A percentile compares a stretch with the other conserved stretches of the same genome.
phyloP scores from a whole-genome alignment of 2,329 filamentous ascomycete species.

The Sordariomycetes sp. region DNA sequence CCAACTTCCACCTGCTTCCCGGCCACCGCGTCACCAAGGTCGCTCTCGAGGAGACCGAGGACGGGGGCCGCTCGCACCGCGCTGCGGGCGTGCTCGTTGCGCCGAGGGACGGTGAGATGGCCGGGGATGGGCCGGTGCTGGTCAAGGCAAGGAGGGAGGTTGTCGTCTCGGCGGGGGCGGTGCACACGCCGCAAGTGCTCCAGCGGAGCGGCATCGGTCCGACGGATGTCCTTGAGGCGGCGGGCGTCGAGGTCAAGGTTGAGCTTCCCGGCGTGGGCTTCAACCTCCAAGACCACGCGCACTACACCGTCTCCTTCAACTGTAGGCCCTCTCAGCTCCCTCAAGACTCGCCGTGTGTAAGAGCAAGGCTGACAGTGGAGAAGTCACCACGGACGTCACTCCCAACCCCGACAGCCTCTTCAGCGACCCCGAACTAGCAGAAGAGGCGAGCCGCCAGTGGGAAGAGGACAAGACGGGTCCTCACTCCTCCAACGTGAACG shows the following conservation, averaged over 20 bases:
- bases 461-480: conserved; percentile 7
- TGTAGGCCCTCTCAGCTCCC: conserved; percentile 3
- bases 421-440: not conserved
- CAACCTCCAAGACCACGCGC: conserved; percentile 38
- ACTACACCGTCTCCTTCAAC: conserved; percentile 11
- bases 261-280: conserved; percentile 49
- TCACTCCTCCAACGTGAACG: conserved; percentile 9
- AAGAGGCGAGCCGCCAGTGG: conserved; percentile 1
- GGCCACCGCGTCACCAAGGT: conserved; percentile 7
- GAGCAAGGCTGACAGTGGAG: not conserved
- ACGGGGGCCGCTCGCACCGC: not conserved
- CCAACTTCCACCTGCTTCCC: conserved; percentile 8
- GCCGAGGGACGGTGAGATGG: conserved; percentile 6
- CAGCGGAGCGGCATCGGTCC: conserved; percentile 27
- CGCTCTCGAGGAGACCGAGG: conserved; percentile 1
- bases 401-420: not conserved
- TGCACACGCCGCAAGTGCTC: conserved; percentile 27
- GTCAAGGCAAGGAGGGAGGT: conserved; percentile 19
- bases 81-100: conserved; percentile 4
- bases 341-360: not conserved
- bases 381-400: conserved; percentile 1
- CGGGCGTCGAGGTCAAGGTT: conserved; percentile 34
- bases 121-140: conserved; percentile 1
- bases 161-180: conserved; percentile 24
- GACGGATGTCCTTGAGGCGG: conserved; percentile 15